phyloP scores from a whole-genome alignment of 177 flowering plant species.

The Vitis hybrid region DNA sequence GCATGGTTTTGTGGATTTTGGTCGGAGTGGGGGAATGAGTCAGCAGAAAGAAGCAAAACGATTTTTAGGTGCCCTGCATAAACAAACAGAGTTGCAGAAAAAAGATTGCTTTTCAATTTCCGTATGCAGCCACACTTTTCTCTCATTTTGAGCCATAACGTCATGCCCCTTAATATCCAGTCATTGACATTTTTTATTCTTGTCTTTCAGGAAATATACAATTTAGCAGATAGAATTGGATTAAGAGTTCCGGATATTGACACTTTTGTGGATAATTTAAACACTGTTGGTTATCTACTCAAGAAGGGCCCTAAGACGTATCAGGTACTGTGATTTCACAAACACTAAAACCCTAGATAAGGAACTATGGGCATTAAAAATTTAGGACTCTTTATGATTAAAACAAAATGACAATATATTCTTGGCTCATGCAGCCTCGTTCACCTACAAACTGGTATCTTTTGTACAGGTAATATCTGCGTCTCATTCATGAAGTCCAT shows the following conservation, averaged over 20 bases:
- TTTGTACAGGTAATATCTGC: slow-evolving; percentile 73
- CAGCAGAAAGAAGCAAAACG: slow-evolving; percentile 95
- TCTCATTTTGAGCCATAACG: not conserved
- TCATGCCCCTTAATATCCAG: not conserved
- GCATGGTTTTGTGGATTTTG: slow-evolving; percentile 92
- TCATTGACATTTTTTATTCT: not conserved
- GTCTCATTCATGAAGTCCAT: slow-evolving; percentile 71
- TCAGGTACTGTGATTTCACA: slow-evolving; percentile 55
- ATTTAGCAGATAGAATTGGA: slow-evolving; percentile 86
- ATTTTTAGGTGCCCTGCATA: slow-evolving; percentile 76
- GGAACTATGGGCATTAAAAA: no score
- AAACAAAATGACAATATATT: no score
- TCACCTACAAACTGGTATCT: not conserved
- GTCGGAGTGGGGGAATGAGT: slow-evolving; percentile 98
- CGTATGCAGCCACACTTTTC: slow-evolving; percentile 38
- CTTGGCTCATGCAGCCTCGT: not conserved
- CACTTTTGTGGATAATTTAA: slow-evolving; percentile 79
- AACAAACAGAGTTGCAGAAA: slow-evolving; percentile 86
- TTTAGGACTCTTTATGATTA: no score
- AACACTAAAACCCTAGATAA: not conserved
- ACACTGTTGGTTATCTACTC: slow-evolving; percentile 81
- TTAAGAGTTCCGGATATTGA: slow-evolving; percentile 92
- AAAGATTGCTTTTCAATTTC: slow-evolving; percentile 91
- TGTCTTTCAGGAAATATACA: slow-evolving; percentile 81
- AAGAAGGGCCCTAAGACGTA: slow-evolving; percentile 96